Percentiles rank a stretch among this genome's conserved stretches.
These are phyloP conservation scores for Colletotrichum costaricense DNA, from an alignment of 2,329 filamentous ascomycete genomes.

Conservation along the genomic window DNA sequence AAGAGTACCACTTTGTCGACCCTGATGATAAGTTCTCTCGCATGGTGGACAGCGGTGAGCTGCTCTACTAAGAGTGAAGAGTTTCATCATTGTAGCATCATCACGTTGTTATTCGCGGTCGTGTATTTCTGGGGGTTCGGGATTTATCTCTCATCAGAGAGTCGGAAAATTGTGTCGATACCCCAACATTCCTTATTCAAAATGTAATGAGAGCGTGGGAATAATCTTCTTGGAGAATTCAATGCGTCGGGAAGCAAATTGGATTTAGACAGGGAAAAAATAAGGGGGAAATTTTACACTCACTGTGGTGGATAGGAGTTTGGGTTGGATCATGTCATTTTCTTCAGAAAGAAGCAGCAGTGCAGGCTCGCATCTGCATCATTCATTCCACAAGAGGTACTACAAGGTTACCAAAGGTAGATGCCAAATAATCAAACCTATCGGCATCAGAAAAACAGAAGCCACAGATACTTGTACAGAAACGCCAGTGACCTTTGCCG, in stretches of 20 bases:
- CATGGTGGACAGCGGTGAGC: constrained; percentile 53
- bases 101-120: neutral
- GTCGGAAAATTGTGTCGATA: neutral
- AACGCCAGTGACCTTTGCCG: neutral
- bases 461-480: neutral
- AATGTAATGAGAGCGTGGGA: neutral
- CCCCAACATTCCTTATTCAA: neutral
- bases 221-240: neutral
- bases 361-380: neutral
- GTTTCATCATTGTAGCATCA: neutral
- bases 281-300: neutral
- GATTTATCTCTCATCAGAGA: neutral
- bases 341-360: neutral
- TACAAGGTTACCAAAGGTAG: neutral
- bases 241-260: neutral
- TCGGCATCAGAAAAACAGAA: neutral
- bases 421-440: neutral
- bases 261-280: neutral
- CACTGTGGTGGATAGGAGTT: neutral
- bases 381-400: neutral
- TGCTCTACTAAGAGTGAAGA: constrained; percentile 47
- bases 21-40: constrained; percentile 55
- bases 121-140: neutral
- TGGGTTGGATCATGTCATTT: neutral
- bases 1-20: constrained; percentile 54